phyloP scores from a whole-genome alignment of 2,329 filamentous ascomycete species.

The Apiospora pterosperma region DNA sequence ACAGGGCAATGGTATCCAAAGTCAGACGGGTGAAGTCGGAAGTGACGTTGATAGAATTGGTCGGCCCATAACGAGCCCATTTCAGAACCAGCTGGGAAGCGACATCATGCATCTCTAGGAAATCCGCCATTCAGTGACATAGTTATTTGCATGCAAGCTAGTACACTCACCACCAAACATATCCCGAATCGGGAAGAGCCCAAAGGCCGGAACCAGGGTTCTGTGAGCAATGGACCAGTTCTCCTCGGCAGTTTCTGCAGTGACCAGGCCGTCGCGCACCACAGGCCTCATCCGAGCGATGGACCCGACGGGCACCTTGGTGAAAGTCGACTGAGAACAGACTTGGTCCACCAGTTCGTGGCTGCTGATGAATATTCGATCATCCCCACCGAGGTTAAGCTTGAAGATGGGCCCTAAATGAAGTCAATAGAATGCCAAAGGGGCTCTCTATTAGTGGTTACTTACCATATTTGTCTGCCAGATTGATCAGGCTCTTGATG shows the following conservation, averaged over 20 bases:
- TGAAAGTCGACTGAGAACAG: constrained; percentile 62
- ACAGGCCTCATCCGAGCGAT: background rate
- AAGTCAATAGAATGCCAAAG: too few relatives aligned
- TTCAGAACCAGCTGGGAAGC: constrained; percentile 50
- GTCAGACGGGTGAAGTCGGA: constrained; percentile 62
- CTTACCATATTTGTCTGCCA: too few relatives aligned
- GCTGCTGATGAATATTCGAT: constrained; percentile 43
- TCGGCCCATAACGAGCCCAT: constrained; percentile 42
- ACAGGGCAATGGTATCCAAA: constrained; percentile 44
- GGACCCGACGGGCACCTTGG: constrained; percentile 49
- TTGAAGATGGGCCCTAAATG: constrained; percentile 48
- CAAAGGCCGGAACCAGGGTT: constrained; percentile 50
- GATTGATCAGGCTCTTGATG: too few relatives aligned
- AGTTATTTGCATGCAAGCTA: too few relatives aligned
- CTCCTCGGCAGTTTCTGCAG: constrained; percentile 22
- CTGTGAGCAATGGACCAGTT: constrained; percentile 53
- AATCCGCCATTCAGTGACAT: too few relatives aligned
- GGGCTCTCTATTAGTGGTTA: too few relatives aligned
- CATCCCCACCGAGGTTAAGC: constrained; percentile 40
- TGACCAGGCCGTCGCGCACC: constrained; percentile 15
- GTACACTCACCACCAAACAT: constrained; percentile 42
- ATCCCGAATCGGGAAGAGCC: constrained; percentile 45
- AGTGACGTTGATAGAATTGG: constrained; percentile 45
- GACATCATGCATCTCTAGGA: constrained; percentile 44
- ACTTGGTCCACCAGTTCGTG: constrained; percentile 58